Percentiles rank a stretch among this genome's conserved stretches.
Conservation (phyloP, 208 protist genomes). For the Acanthamoeba lenticulata region DNA sequence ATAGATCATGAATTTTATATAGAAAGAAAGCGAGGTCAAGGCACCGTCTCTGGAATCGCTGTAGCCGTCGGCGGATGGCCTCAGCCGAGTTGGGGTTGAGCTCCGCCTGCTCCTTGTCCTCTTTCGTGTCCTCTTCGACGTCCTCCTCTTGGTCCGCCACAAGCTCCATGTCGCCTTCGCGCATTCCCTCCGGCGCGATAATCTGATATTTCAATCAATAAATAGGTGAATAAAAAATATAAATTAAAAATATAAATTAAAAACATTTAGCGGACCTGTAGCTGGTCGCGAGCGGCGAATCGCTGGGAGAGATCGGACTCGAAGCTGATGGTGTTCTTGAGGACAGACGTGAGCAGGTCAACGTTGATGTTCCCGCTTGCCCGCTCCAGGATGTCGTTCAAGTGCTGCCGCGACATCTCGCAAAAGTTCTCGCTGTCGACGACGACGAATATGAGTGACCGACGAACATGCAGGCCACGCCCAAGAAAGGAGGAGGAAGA, state of each 20-base stretch:
- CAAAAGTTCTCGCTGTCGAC: not conserved
- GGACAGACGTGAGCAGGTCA: slow-evolving; percentile 90
- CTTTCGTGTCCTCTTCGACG: not conserved
- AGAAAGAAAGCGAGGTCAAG: not conserved
- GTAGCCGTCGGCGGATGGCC: slow-evolving; percentile 13
- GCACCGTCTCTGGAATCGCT: not conserved
- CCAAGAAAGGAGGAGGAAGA: too few relatives aligned
- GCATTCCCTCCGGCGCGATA: slow-evolving; percentile 28
- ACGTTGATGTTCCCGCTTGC: slow-evolving; percentile 88
- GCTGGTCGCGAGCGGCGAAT: slow-evolving; percentile 85
- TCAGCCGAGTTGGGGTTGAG: slow-evolving; percentile 43
- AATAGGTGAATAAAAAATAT: slow-evolving; percentile 65
- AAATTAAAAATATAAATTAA: slow-evolving; percentile 86
- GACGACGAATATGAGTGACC: not conserved
- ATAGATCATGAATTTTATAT: too few relatives aligned
- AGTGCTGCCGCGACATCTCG: slow-evolving; percentile 10
- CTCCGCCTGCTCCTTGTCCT: not conserved
- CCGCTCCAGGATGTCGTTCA: slow-evolving; percentile 73
- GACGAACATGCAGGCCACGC: not conserved
- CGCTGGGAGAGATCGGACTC: slow-evolving; percentile 91
- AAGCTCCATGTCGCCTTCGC: not conserved
- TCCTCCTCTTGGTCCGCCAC: not conserved
- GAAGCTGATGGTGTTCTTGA: slow-evolving; percentile 94
- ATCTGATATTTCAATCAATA: slow-evolving; percentile 79
- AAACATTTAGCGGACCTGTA: slow-evolving; percentile 69